Percentiles rank a stretch among this genome's conserved stretches.
Conservation (phyloP, 768 basidiomycete species). For the Cyathus striatus region DNA sequence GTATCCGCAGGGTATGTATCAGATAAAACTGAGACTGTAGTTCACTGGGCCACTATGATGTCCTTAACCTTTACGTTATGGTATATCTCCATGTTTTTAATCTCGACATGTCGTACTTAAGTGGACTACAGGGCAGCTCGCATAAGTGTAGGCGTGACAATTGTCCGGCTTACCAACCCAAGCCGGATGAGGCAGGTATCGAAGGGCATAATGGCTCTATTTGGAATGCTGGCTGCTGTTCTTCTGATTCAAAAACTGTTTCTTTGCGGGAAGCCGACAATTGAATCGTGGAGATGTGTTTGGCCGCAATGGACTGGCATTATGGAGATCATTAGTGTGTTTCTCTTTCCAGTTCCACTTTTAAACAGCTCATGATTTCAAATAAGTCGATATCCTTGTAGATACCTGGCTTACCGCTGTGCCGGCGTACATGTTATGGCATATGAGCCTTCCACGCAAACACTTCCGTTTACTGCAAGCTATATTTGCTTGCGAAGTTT, state of each 20-base stretch:
- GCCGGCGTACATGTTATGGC: constrained; percentile 7
- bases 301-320: neutral
- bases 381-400: constrained; percentile 5
- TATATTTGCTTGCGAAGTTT: constrained; percentile 8
- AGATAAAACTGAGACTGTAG: too few species aligned
- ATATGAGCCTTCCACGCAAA: constrained; percentile 1
- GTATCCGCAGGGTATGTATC: too few species aligned
- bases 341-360: neutral
- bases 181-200: constrained; percentile 1
- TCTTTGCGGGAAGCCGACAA: constrained; percentile 1
- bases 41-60: too few species aligned
- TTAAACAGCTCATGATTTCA: neutral
- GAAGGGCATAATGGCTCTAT: neutral
- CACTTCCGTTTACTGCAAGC: constrained; percentile 5
- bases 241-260: constrained; percentile 7
- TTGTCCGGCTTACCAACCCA: constrained; percentile 5
- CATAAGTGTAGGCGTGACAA: constrained; percentile 8
- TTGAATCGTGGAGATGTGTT: neutral
- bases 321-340: constrained; percentile 3
- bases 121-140: constrained; percentile 6
- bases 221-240: constrained; percentile 3
- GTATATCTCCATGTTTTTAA: too few species aligned
- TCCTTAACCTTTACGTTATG: too few species aligned
- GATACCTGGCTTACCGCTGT: constrained; percentile 8
- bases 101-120: too few species aligned